Base-by-base conservation (phyloP, 495 filamentous ascomycete genomes). In the Mycothermus thermophilus region DNA sequence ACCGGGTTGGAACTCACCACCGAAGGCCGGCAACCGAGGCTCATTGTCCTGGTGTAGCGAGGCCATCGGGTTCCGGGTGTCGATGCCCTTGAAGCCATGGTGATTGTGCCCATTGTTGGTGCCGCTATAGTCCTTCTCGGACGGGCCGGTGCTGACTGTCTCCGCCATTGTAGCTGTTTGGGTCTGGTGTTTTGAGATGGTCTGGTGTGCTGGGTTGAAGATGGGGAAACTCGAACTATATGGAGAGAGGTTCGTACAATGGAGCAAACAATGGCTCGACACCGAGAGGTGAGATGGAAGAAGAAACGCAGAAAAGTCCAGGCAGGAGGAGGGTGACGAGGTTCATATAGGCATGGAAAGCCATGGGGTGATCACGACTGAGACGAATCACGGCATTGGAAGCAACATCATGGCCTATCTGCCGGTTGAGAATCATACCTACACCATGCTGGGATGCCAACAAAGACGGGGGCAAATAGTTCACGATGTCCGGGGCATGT, bases 1-100 rank as follows among this genome's bases (percentile, higher is more conserved):
- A 75, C 85, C 90, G 34, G 88, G 88, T 62, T 96, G 88, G 68
- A 93, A 86, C 47, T 90, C 84, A 72, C 87, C 87, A 56, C 88
- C 88, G 57, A 92, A 95, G 58, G 88, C 80, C 17, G 79, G 81
- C 22, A 69, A 85, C 24, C 67, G 57, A 6, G 62, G 48, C 15
- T 70, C 69, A 37, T 75, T 69, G 39, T 57, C 58, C 30, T 74
- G 68, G 63, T 81, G 78, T 51, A 72, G 60, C 45, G 80, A 74
- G 26, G 73, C 74, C 41, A 88, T 71, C 18, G 84, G 84, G 48
- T 80, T 80, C 44, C 67, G 11, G 44, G 19, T 40, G 27, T 38
- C 25, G 26, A 19, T 10, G 34, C 47, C 52, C 31, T 63, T 62
- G 44, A 35, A n/a, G n/a, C 24, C 2, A 20, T 35, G 16, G 44